Conservation (phyloP, 2,329 filamentous ascomycete species). For the Clonostachys chloroleuca region DNA sequence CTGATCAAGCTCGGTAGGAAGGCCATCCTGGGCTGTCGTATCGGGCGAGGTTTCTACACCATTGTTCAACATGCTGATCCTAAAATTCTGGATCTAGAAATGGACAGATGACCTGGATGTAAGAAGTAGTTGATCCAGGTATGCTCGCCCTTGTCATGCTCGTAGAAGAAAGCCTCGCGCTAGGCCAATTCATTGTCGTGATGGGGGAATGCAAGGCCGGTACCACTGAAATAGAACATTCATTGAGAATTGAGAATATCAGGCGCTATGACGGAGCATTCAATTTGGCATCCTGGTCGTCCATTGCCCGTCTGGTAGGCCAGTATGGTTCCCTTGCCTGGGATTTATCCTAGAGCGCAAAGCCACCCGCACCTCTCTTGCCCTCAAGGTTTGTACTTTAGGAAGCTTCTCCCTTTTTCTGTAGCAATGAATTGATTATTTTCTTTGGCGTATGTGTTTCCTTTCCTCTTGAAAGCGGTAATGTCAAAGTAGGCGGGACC, state of each 20-base stretch:
- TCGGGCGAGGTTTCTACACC: no score
- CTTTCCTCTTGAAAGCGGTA: slow-evolving; percentile 69
- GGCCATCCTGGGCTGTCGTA: no score
- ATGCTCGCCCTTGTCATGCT: slow-evolving; percentile 43
- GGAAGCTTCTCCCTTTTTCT: slow-evolving; percentile 87
- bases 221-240: slow-evolving; percentile 92
- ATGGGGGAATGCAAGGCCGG: slow-evolving; percentile 88
- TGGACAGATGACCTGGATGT: slow-evolving; percentile 86
- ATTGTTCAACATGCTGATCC: no score
- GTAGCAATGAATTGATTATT: slow-evolving; percentile 74
- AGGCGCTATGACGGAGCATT: slow-evolving; percentile 94
- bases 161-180: slow-evolving; percentile 77
- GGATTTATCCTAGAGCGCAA: slow-evolving; percentile 89
- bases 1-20: no score
- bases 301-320: slow-evolving; percentile 67
- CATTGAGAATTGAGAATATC: slow-evolving; percentile 78
- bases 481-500: slow-evolving; percentile 97
- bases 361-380: slow-evolving; percentile 78
- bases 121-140: slow-evolving; percentile 96
- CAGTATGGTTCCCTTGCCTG: slow-evolving; percentile 91
- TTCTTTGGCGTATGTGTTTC: slow-evolving; percentile 85
- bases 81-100: slow-evolving; percentile 55
- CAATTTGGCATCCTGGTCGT: slow-evolving; percentile 79
- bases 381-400: slow-evolving; percentile 55
- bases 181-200: slow-evolving; percentile 92